These are phyloP conservation scores for Botrytis elliptica DNA, from an alignment of 2,329 filamentous ascomycete genomes.

Conservation along the genomic window DNA sequence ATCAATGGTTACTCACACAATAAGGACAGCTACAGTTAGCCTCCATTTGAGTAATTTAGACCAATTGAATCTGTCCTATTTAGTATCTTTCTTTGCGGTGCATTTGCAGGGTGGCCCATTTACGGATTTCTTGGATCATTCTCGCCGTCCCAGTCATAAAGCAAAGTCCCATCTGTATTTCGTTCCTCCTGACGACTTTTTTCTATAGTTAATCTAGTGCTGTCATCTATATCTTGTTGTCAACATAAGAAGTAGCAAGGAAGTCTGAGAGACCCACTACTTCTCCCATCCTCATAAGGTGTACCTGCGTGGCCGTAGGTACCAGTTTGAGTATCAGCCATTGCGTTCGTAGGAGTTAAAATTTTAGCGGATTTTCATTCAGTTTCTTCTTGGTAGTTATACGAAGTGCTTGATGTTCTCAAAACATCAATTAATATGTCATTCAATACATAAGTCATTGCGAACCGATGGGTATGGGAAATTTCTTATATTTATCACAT, in stretches of 20 bases:
- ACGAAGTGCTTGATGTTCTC: not conserved
- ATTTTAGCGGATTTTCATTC: not conserved
- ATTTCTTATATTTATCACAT: not conserved
- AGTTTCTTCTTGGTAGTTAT: not conserved
- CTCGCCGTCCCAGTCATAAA: constrained; percentile 10
- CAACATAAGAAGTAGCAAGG: not conserved
- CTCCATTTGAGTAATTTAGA: constrained; percentile 11
- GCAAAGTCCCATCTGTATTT: constrained; percentile 13
- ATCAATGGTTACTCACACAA: not conserved
- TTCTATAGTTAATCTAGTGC: not conserved
- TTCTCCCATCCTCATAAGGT: not conserved
- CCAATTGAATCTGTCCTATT: constrained; percentile 2
- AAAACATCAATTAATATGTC: not conserved
- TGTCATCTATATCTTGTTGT: not conserved
- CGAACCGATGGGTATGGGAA: not conserved
- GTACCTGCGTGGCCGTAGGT: not conserved
- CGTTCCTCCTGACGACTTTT: not conserved
- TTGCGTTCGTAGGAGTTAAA: not conserved
- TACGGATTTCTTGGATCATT: constrained; percentile 14
- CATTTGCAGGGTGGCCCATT: not conserved
- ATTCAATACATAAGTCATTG: not conserved
- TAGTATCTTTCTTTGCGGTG: not conserved
- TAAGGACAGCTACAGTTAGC: constrained; percentile 6
- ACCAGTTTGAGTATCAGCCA: not conserved
- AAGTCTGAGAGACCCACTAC: not conserved